Evolutionary conservation across 2,329 filamentous ascomycete species (phyloP).

Genomic region (Venturia effusa): DNA sequence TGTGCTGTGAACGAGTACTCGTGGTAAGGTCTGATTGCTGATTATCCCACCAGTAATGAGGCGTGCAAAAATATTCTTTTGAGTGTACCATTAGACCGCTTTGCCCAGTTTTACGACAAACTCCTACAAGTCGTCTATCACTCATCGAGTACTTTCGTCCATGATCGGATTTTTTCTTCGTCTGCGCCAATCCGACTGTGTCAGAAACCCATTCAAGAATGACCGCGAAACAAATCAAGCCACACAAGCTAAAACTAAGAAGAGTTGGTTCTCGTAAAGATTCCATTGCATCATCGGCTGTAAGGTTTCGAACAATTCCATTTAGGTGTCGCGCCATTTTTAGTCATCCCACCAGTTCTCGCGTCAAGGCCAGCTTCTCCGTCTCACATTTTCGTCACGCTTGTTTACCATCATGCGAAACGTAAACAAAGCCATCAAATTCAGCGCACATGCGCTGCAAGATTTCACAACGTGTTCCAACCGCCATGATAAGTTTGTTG

Average conservation of each 20-base stretch:
- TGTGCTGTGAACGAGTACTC: background rate
- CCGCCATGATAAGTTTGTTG: background rate
- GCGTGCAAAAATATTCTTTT: background rate
- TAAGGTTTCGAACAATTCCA: background rate
- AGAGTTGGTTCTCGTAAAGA: too few relatives aligned
- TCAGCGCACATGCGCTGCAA: background rate
- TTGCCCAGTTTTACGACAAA: background rate
- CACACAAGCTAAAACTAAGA: too few relatives aligned
- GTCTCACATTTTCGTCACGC: background rate
- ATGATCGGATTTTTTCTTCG: background rate
- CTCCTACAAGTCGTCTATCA: too few relatives aligned
- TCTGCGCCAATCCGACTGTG: too few relatives aligned
- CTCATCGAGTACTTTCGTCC: background rate
- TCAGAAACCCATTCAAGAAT: too few relatives aligned
- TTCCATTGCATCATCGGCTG: background rate
- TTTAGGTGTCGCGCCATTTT: background rate
- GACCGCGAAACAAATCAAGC: too few relatives aligned
- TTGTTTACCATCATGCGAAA: slow-evolving; percentile 1
- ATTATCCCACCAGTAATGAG: background rate
- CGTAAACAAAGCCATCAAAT: slow-evolving; percentile 2
- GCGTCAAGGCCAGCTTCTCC: background rate
- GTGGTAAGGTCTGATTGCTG: background rate
- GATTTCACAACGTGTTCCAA: background rate
- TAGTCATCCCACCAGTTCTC: background rate
- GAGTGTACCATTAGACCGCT: background rate